These are phyloP conservation scores for Boletellus deceptivus DNA, from an alignment of 1,284 basidiomycete species.

Conservation along the genomic window DNA sequence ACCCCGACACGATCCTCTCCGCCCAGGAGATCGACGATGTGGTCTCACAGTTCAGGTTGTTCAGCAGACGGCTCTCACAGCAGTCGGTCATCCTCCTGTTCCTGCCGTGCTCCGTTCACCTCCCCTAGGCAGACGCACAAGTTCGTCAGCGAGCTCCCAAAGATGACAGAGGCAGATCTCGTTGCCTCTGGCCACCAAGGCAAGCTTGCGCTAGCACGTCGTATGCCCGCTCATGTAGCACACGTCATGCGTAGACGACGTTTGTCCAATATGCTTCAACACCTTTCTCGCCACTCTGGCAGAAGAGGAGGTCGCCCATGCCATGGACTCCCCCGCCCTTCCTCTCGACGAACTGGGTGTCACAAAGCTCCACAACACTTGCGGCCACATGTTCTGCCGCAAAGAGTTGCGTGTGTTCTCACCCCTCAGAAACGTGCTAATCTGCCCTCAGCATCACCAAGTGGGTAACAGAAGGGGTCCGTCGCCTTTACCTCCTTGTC, in stretches of 20 bases:
- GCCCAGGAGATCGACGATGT: slow-evolving; percentile 35
- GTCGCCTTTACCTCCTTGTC: slow-evolving; percentile 21
- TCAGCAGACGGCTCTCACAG: slow-evolving; percentile 25
- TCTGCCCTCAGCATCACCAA: slow-evolving; percentile 49
- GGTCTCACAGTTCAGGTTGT: slow-evolving; percentile 32
- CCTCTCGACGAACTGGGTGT: slow-evolving; percentile 66
- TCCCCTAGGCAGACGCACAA: slow-evolving; percentile 33
- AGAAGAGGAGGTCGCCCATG: slow-evolving; percentile 67
- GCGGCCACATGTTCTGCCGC: slow-evolving; percentile 72
- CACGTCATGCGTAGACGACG: slow-evolving; percentile 44
- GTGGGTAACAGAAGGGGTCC: slow-evolving; percentile 60
- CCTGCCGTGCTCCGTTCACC: slow-evolving; percentile 9
- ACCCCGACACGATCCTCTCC: slow-evolving; percentile 11
- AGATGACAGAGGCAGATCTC: slow-evolving; percentile 43
- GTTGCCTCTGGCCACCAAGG: slow-evolving; percentile 38
- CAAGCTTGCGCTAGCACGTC: slow-evolving; percentile 7
- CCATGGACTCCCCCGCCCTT: slow-evolving; percentile 73
- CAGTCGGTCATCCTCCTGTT: slow-evolving; percentile 16
- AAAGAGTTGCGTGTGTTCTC: slow-evolving; percentile 52
- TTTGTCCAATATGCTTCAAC: slow-evolving; percentile 70
- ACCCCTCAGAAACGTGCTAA: slow-evolving; percentile 14
- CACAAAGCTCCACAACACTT: slow-evolving; percentile 57
- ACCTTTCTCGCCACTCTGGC: slow-evolving; percentile 62
- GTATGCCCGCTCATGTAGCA: not conserved
- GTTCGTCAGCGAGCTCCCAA: slow-evolving; percentile 40